Base-by-base conservation (phyloP, 1,284 basidiomycete genomes). In the Sporisorium exsertum region DNA sequence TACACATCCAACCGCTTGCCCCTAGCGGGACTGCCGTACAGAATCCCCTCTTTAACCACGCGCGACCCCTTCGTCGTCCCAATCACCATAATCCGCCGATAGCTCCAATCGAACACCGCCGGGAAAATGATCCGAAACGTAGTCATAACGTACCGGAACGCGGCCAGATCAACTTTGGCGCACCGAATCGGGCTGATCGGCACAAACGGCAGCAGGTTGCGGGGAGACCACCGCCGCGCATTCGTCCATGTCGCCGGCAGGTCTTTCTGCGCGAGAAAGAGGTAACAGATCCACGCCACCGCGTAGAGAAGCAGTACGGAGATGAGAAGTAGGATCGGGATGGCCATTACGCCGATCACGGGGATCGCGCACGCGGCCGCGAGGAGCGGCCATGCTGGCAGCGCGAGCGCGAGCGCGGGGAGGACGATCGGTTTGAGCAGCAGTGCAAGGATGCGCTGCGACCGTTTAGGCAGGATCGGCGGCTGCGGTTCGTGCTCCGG, bases 281-380 rank as follows among this genome's bases (percentile, higher is more conserved):
- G 80, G 58, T 86, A 86, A 40, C 78, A 73, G 46, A 81, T 79
- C 85, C 86, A 86, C 9, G 84, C 76, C 2, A 84, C 64, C 9
- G 73, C 58, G 52, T 86, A 86, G 33, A 85, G 78, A 13, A 85
- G 63, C 27, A 78, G 37, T n/a, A 78, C 58, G 16, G 81, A 76
- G 42, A 85, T 67, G 40, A 82, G 55, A 13, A 81, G 73, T 20
- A 85, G 80, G 50, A 86, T 72, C n/a, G 83, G 75, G 40, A 85
- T 78, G 46, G 84, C 80, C 73, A 81, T 68, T 22, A 83, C 73
- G 37, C 78, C 78, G 37, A 83, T 64, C 35, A 83, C 53, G 29
- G 81, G 81, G 13, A 83, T 71, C 20, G 78, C 71, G 45, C 79
- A 83, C 18, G 73, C 64, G 4, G 79, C 45, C 10, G 71, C 77